phyloP scores from a whole-genome alignment of 1,284 basidiomycete species.

The Albatrellus sp. region DNA sequence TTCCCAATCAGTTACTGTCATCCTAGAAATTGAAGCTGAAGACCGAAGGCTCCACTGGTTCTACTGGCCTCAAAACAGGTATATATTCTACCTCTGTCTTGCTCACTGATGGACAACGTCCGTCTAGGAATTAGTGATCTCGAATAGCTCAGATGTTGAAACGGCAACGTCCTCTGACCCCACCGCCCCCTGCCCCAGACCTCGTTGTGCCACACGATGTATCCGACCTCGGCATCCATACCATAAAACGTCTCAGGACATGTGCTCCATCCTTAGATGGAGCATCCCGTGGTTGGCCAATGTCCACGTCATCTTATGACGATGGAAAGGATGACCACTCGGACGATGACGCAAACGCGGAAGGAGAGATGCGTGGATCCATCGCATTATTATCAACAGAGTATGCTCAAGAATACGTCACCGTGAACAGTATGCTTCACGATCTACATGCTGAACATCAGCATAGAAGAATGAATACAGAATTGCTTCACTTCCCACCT shows the following conservation, averaged over 20 bases:
- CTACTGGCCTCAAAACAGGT: too few species aligned
- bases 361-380: too few species aligned
- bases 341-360: slow-evolving; percentile 14
- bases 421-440: slow-evolving; percentile 48
- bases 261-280: slow-evolving; percentile 15
- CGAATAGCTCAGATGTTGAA: slow-evolving; percentile 41
- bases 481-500: neutral
- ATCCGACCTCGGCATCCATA: slow-evolving; percentile 5
- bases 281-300: slow-evolving; percentile 9
- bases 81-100: neutral
- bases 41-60: too few species aligned
- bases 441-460: slow-evolving; percentile 56
- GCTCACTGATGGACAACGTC: neutral
- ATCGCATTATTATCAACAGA: too few species aligned
- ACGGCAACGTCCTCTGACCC: slow-evolving; percentile 44
- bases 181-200: slow-evolving; percentile 13
- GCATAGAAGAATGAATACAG: slow-evolving; percentile 30
- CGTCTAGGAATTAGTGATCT: too few species aligned
- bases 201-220: slow-evolving; percentile 5
- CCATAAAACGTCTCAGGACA: slow-evolving; percentile 21
- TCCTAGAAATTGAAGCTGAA: too few species aligned
- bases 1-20: neutral
- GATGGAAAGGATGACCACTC: slow-evolving; percentile 17
- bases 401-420: slow-evolving; percentile 29
- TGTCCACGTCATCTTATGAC: slow-evolving; percentile 5